Conservation (phyloP, 768 basidiomycete genomes). For the Agaricus subrufescens region DNA sequence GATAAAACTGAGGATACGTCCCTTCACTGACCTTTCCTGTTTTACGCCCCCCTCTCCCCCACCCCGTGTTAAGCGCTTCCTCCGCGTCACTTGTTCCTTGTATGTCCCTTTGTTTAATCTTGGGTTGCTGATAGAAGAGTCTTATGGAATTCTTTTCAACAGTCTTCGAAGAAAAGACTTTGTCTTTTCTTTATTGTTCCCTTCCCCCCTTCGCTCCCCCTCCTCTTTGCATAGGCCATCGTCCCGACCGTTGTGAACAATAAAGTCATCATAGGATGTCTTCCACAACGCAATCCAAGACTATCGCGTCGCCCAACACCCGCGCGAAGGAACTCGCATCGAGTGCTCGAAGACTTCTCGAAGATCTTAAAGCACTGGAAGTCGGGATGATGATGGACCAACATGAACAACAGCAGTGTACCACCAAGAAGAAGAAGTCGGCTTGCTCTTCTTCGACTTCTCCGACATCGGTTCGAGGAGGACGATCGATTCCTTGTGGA, state of each 20-base stretch:
- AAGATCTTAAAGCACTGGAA: conserved; percentile 13
- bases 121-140: no score
- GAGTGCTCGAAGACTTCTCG: conserved; percentile 10
- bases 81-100: conserved; percentile 3
- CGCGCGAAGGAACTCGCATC: conserved; percentile 8
- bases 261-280: not conserved
- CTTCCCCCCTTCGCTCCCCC: not conserved
- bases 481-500: conserved; percentile 4
- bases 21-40: not conserved
- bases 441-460: not conserved
- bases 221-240: conserved; percentile 9
- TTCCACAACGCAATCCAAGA: conserved; percentile 2
- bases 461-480: not conserved
- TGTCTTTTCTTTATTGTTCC: conserved; percentile 14
- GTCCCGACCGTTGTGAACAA: conserved; percentile 14
- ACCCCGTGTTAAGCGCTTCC: not conserved
- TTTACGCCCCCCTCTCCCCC: not conserved
- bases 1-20: not conserved
- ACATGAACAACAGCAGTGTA: not conserved
- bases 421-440: not conserved
- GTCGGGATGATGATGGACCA: not conserved
- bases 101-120: not conserved
- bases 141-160: not conserved
- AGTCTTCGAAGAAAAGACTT: conserved; percentile 9
- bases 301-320: conserved; percentile 7